Evolutionary conservation across 1,284 basidiomycete genomes (phyloP), one percentile per base, ranked within the genome.

Genomic region (Apiotrichum montevideense): DNA sequence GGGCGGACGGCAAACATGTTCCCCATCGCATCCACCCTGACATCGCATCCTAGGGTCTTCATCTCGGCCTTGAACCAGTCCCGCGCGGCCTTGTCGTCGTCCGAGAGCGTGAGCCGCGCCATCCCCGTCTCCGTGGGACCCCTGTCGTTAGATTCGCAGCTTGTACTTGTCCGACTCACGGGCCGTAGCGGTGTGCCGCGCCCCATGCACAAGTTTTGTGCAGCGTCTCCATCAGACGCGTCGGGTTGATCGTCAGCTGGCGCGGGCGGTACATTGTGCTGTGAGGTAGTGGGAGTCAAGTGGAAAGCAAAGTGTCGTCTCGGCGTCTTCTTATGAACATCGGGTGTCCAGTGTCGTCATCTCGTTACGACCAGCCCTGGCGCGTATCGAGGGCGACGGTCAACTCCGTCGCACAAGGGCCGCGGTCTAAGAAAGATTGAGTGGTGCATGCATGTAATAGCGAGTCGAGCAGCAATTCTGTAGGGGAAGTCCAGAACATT

Each of bases 1-100:
- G 56, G 52, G 1, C 63, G 61, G 32, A 69, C 59, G 29, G 67
- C 64, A 48, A 72, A 74, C 62, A 71, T 71, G 62, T 72, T 72
- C 10, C 72, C 72, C 69, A 74, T 73, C 29, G 54, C 15, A 52
- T 68, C 66, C 7, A 67, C 56, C n/a, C 61, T 65, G 45, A 73
- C 64, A 13, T 55, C 49, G 56, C 71, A 74, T 0, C 70, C 72
- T 2, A 74, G 64, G 33, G 58, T 57, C 42, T 62, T 50, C 43
- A 63, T 61, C 58, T 73, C 66, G 15, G 56, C 46, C 14, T 62
- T 54, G 48, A 73, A 67, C 72, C 72, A 74, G 33, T 66, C 59
- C 49, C 72, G 63, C 13, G 62, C 72, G 1, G 15, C 43, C 15
- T 65, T 67, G 54, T 74, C 72, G 35, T 71, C 61, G 46, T 71